phyloP scores from a whole-genome alignment of 495 filamentous ascomycete species.

The Delitschia confertaspora region DNA sequence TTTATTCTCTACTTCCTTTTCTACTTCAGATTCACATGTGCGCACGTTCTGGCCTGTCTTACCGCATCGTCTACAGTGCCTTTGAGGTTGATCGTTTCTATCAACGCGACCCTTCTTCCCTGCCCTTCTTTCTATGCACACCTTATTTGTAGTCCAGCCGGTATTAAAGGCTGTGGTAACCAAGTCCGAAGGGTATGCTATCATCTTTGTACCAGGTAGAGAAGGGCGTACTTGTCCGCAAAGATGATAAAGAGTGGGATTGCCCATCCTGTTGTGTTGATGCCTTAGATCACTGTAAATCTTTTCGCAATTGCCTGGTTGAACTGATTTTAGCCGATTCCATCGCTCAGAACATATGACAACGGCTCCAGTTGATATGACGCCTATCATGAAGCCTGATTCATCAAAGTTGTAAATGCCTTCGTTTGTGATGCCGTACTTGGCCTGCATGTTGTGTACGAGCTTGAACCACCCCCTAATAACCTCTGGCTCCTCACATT shows the following conservation, averaged over 20 bases:
- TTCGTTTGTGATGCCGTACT: constrained; percentile 14
- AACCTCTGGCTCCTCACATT: constrained; percentile 9
- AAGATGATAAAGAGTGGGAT: not conserved
- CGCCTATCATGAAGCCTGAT: constrained; percentile 13
- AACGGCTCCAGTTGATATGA: constrained; percentile 11
- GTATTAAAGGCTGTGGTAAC: not conserved
- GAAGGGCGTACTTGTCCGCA: not conserved
- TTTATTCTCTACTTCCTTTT: constrained; percentile 2
- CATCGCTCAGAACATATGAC: constrained; percentile 7
- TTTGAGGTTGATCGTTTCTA: not conserved
- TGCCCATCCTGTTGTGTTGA: too few relatives aligned
- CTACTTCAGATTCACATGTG: constrained; percentile 3
- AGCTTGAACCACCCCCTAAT: constrained; percentile 11
- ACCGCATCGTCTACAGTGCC: constrained; percentile 3
- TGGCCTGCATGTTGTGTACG: not conserved
- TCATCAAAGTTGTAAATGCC: constrained; percentile 20
- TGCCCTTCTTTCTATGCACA: not conserved
- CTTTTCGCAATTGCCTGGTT: constrained; percentile 3
- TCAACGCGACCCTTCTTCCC: not conserved
- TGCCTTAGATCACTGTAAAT: not conserved
- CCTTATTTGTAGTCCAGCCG: not conserved
- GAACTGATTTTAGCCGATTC: not conserved
- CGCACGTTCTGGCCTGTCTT: constrained; percentile 1
- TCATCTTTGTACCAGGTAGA: not conserved
- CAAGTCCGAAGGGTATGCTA: not conserved